Evolutionary conservation across 2,329 filamentous ascomycete genomes (phyloP), one percentile per base, ranked within the genome.

Genomic region (Scleromitrula shiraiana): DNA sequence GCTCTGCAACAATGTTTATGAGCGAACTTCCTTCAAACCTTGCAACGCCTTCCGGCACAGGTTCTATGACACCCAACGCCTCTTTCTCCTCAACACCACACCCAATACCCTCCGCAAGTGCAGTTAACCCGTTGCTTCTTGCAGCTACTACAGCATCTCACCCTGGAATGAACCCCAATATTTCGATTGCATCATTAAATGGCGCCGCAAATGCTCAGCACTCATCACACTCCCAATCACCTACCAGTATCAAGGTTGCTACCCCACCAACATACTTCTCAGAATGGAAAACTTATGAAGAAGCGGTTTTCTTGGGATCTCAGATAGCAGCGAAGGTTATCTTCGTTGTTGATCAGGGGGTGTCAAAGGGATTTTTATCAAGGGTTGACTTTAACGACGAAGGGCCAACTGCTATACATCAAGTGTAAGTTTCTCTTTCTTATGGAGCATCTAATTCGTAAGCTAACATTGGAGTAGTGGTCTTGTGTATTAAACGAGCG

Each of bases 11-110:
- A 35, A 97, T 97, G 61, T 97, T 97, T 74, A 95, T 90, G 29
- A 95, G 89, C 19, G 93, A 98, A 67, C 81, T 97, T 30, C 93
- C 93, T 7, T 96, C 89, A 7, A 91, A 93, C 68, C 79, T 96
- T 63, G 89, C 87, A 24, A 97, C 93, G 0, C 93, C 93, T 1
- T 77, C 85, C 9, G 90, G 88, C 17, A 97, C 91, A 1, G 91
- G 91, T 27, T 81, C 89, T 14, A 93, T 95, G 67, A 97, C 91
- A 1, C 94, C 93, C 7, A 64, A 46, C 41, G 53, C 52, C 40
- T 62, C 76, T 71, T 58, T 77, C 70, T 54, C 77, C 71, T 57
- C 57, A 10, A 64, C 72, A 65, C 62, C 82, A 62, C 53, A 73
- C 67, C 43, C 72, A 75, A 47, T 74, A 75, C 64, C 76, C 80